Conservation (phyloP, 345 rosid genomes). For the Acer yangbiense region DNA sequence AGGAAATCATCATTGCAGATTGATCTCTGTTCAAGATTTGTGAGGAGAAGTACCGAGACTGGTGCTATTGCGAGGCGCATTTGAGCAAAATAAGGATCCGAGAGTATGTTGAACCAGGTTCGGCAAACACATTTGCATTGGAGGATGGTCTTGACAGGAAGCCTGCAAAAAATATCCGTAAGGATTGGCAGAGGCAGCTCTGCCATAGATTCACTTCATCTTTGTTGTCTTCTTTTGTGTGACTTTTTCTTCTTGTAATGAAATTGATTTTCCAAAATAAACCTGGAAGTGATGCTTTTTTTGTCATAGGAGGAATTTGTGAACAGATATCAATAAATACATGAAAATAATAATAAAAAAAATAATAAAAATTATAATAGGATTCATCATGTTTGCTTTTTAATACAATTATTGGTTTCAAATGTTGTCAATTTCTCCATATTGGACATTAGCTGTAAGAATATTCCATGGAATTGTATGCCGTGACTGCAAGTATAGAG, state of each 20-base stretch:
- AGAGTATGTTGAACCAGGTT: slow-evolving; percentile 38
- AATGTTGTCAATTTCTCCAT: background rate
- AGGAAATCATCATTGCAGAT: background rate
- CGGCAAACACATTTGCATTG: slow-evolving; percentile 45
- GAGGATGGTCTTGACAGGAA: slow-evolving; percentile 23
- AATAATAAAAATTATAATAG: no score
- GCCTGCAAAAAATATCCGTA: slow-evolving; percentile 12
- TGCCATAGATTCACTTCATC: background rate
- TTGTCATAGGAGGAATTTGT: background rate
- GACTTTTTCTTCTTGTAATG: background rate
- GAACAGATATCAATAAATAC: background rate
- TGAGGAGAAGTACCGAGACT: background rate
- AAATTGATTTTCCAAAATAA: background rate
- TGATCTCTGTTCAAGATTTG: background rate
- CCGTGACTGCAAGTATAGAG: background rate
- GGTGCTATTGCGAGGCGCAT: slow-evolving; percentile 33
- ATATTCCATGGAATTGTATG: background rate
- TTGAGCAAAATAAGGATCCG: slow-evolving; percentile 34
- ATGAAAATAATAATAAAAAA: no score
- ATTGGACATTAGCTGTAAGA: background rate
- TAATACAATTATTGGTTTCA: background rate
- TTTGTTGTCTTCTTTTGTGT: background rate
- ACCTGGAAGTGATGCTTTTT: background rate
- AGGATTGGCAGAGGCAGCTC: slow-evolving; percentile 18
- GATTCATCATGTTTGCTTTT: background rate